Conservation (phyloP, 805 yeast genomes). For the Maudiozyma serrabonitensis region DNA sequence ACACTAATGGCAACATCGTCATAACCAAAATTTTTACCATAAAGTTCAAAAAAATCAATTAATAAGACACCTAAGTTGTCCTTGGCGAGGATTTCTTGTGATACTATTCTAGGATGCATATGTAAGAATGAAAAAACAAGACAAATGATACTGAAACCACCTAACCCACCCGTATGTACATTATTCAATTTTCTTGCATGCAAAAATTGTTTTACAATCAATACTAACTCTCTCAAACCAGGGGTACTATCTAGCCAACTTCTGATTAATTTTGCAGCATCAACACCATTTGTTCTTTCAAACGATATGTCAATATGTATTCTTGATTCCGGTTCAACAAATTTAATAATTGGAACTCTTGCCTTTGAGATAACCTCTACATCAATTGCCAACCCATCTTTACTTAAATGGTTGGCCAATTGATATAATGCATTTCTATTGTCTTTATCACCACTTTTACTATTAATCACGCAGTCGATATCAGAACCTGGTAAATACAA, state of each 20-base stretch:
- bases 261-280: constrained; percentile 69
- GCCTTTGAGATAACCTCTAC: constrained; percentile 85
- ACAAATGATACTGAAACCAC: constrained; percentile 91
- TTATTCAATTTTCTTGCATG: constrained; percentile 69
- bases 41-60: constrained; percentile 85
- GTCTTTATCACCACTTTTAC: constrained; percentile 48
- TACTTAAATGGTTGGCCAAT: constrained; percentile 59
- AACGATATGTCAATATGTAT: constrained; percentile 86
- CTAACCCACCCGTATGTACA: constrained; percentile 89
- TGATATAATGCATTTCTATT: constrained; percentile 59
- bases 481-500: constrained; percentile 90
- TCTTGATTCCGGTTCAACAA: constrained; percentile 59
- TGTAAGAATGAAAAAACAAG: constrained; percentile 67
- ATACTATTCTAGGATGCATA: constrained; percentile 67
- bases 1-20: constrained; percentile 67
- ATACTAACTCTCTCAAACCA: constrained; percentile 71
- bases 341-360: constrained; percentile 88
- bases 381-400: constrained; percentile 50
- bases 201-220: constrained; percentile 77
- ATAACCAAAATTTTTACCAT: constrained; percentile 83
- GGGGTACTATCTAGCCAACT: constrained; percentile 66
- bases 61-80: constrained; percentile 78
- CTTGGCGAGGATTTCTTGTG: constrained; percentile 54
- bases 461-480: constrained; percentile 82
- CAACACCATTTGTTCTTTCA: constrained; percentile 73